Evolutionary conservation across 1,284 basidiomycete species (phyloP), one percentile per base, ranked within the genome.

Genomic region (Dichomitus squalens): DNA sequence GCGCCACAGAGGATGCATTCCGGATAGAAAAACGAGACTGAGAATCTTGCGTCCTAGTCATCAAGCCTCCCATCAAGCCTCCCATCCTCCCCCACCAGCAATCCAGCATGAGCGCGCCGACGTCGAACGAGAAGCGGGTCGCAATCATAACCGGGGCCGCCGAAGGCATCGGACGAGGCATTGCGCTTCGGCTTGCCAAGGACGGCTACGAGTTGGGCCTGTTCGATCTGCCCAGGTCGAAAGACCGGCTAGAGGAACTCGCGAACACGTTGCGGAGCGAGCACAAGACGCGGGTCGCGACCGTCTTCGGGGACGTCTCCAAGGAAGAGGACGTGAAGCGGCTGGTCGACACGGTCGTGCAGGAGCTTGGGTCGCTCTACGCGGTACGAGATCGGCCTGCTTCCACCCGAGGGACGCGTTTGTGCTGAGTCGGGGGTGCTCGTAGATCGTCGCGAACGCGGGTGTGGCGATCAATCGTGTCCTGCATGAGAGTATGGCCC

Each of bases 381-480:
- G 61, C 58, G 61, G 61, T 63, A 21, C 31, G 61, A 47, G 5
- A 4, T 20, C 18, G 11, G 6, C 18, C 18, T 11, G 16, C 3
- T 39, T 20, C 20, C 16, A 16, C 29, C 35, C 14, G 11, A 12
- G 20, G 9, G 8, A 23, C 9, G 8, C 14, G 8, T 4, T 14
- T 27, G 7, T 33, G 25, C 14, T 20, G 21, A 7, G 7, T 21
- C 12, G 38, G 18, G 8, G 16, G 14, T 18, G 35, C 8, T 27
- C 12, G 23, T 8, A 72, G 70, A 72, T 72, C 68, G 58, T 72
- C 23, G 72, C 72, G 16, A 73, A 73, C 44, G 72, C 69, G 8
- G 70, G 72, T 2, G 61, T 71, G 48, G 63, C 65, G 14, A 52
- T 57, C 9, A 53, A 56, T 21, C 43, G 55, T 16, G 48, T 53